Evolutionary conservation across 148 eudicot species (phyloP).

Genomic region (Rhododendron williamsianum): DNA sequence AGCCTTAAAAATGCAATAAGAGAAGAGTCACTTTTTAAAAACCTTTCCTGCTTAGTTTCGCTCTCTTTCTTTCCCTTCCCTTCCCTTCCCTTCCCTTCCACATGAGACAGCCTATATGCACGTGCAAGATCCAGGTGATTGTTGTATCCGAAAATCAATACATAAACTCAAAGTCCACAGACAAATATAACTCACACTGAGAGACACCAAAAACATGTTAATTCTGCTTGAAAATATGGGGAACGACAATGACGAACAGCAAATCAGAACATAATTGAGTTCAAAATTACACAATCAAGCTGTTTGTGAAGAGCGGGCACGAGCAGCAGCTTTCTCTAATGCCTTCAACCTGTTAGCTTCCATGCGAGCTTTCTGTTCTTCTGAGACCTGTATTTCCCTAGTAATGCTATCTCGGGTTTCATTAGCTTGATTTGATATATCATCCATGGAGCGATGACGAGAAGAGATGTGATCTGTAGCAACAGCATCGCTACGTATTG

Average conservation of each 20-base stretch:
- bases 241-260: not conserved
- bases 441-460: constrained; percentile 12
- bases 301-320: constrained; percentile 24
- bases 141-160: not conserved
- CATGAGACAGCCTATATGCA: not conserved
- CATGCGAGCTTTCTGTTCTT: constrained; percentile 56
- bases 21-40: not conserved
- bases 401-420: constrained; percentile 9
- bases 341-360: constrained; percentile 61
- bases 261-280: not conserved
- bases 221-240: not conserved
- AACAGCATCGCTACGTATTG: constrained; percentile 13
- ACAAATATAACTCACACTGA: not conserved
- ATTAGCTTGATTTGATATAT: constrained; percentile 16
- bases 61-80: not conserved
- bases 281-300: constrained; percentile 23
- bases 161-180: not conserved
- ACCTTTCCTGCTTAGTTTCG: not conserved
- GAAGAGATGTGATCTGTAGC: constrained; percentile 16
- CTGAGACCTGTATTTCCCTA: constrained; percentile 29
- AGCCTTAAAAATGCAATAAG: not conserved
- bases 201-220: not conserved
- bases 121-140: not conserved
- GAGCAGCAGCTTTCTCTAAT: constrained; percentile 58
- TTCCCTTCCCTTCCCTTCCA: not conserved